A percentile compares a stretch with the other conserved stretches of the same genome.
Evolutionary conservation across 306 rosid genomes (phyloP).

Genomic region (Sechiopsis laciniata): DNA sequence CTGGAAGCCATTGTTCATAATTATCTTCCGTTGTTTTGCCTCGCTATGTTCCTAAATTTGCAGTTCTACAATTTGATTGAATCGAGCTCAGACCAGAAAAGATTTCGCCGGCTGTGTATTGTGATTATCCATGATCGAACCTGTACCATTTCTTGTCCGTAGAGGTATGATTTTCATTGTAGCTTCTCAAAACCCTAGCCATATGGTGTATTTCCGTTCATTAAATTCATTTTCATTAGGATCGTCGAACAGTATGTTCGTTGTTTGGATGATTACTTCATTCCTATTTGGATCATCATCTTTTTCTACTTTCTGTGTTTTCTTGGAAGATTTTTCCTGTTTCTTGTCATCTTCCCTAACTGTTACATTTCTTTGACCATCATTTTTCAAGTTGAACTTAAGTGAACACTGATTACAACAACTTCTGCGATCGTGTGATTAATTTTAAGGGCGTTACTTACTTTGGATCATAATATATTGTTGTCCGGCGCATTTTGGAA

Average conservation of each 20-base stretch:
- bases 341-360: neutral
- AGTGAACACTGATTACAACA: neutral
- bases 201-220: neutral
- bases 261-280: neutral
- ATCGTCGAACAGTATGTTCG: neutral
- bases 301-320: neutral
- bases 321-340: neutral
- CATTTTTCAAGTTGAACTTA: neutral
- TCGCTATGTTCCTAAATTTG: neutral
- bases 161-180: conserved; percentile 7
- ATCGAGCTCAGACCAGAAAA: neutral
- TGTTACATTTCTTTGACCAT: neutral
- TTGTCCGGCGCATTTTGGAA: neutral
- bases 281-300: neutral
- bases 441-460: neutral
- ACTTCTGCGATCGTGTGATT: neutral
- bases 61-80: neutral
- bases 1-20: conserved; percentile 7
- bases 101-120: neutral
- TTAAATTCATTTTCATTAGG: neutral
- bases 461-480: neutral
- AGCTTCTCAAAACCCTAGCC: neutral
- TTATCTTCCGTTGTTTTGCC: no score
- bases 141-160: neutral
- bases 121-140: neutral